Conservation (phyloP, 2,329 filamentous ascomycete species). For the Sclerotinia sclerotiorum region DNA sequence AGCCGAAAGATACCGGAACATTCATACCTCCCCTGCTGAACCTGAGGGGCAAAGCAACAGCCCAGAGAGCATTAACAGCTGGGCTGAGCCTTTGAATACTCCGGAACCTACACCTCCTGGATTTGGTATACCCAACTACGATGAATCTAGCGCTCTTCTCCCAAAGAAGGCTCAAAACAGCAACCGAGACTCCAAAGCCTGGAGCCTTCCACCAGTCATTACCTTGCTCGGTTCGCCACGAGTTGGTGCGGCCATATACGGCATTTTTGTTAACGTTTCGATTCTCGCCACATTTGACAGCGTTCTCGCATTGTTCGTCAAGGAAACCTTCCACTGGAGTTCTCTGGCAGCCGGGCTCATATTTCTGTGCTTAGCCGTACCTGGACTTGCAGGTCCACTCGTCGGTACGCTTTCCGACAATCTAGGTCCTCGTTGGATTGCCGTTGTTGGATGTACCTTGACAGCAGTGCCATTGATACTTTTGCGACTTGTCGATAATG, state of each 20-base stretch:
- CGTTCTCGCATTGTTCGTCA: conserved; percentile 54
- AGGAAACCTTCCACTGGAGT: conserved; percentile 54
- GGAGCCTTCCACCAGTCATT: conserved; percentile 27
- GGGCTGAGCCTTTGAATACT: neutral
- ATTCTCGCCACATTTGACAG: conserved; percentile 56
- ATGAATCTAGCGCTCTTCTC: conserved; percentile 12
- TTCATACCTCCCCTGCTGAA: neutral
- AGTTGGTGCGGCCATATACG: conserved; percentile 43
- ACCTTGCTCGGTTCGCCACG: conserved; percentile 31
- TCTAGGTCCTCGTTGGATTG: conserved; percentile 62
- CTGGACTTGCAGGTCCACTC: conserved; percentile 57
- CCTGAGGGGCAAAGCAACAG: neutral
- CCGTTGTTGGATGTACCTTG: conserved; percentile 57
- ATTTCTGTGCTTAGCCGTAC: conserved; percentile 57
- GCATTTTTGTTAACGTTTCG: conserved; percentile 47
- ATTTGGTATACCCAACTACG: conserved; percentile 12
- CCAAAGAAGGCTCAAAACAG: neutral
- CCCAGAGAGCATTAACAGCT: neutral
- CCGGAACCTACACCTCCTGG: conserved; percentile 10
- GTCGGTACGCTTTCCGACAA: conserved; percentile 50
- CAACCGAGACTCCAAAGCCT: neutral
- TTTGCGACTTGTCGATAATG: conserved; percentile 60
- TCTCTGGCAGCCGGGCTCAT: conserved; percentile 56
- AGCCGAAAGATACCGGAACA: conserved; percentile 44
- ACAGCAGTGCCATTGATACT: conserved; percentile 59